These are phyloP conservation scores for Trichosporon faecale DNA, from an alignment of 1,284 basidiomycete genomes.

Conservation along the genomic window DNA sequence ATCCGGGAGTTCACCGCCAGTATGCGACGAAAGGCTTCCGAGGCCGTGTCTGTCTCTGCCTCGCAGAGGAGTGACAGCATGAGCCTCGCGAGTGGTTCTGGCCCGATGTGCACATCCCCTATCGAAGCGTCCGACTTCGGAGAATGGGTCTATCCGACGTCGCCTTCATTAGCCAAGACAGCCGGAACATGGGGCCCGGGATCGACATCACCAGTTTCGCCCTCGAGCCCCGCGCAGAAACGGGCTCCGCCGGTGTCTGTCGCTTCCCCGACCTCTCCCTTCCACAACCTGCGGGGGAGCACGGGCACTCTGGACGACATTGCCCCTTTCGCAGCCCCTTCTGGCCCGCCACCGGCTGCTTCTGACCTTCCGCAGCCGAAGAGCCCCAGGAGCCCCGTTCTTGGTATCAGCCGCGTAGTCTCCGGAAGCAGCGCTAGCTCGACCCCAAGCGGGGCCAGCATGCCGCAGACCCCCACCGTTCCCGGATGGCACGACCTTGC, in stretches of 20 bases:
- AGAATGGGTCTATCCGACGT: conserved; percentile 1
- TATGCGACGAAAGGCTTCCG: conserved; percentile 1
- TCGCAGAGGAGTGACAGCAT: conserved; percentile 3
- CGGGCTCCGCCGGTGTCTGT: not conserved
- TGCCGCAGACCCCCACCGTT: conserved; percentile 1
- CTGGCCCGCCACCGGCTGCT: not conserved
- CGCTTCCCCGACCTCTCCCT: not conserved
- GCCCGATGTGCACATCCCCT: not conserved
- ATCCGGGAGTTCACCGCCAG: not conserved
- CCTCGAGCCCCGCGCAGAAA: not conserved
- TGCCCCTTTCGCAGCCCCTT: not conserved
- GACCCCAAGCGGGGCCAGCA: not conserved
- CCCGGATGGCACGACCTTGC: conserved; percentile 27
- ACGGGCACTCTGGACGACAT: conserved; percentile 8
- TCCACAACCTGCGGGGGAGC: conserved; percentile 7
- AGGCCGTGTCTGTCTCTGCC: not conserved
- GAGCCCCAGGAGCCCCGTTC: not conserved
- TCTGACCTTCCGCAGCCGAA: not conserved
- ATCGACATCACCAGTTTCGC: not conserved
- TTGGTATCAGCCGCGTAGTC: conserved; percentile 1
- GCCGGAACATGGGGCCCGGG: not conserved
- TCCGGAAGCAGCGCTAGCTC: conserved; percentile 7
- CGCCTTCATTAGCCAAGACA: not conserved
- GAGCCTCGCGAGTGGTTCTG: not conserved
- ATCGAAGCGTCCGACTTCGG: conserved; percentile 7